Base-by-base conservation (phyloP, 352 stramenopile species). In the Globisporangium lucens region DNA sequence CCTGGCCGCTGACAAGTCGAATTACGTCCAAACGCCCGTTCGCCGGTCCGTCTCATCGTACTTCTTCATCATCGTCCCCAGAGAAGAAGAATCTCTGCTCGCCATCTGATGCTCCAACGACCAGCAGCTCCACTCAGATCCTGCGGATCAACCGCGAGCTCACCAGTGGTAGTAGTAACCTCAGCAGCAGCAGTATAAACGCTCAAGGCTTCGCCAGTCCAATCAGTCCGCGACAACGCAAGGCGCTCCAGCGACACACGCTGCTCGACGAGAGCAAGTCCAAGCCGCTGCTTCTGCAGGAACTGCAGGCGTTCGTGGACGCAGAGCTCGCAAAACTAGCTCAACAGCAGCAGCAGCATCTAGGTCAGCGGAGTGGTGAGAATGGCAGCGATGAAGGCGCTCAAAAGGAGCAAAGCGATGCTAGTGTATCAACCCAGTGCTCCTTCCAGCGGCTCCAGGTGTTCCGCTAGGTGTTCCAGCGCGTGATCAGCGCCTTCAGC, bases 401-500 rank as follows among this genome's bases (percentile, higher is more conserved):
- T 30, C 13, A 2, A 2, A 29, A 56, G 4, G 2, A 52, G 15
- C 20, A 24, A 0, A 30, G 15, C 5, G 53, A 2, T n/a, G 13
- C 6, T n/a, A 24, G 13, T 17, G 33, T n/a, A 43, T 29, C 59
- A 61, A 46, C 17, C 5, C 8, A 35, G 30, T 56, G 36, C 27
- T 67, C 75, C 69, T 63, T 89, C 2, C 63, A 71, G 38, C 73
- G 85, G 0, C 73, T 93, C 2, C 79, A 89, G 35, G 73, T 90
- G 3, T 89, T 87, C 56, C 78, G 81, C 4, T 63, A 82, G 56
- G 65, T 80, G 2, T 87, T 93, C 12, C 53, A 77, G 38, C 74
- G 75, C 13, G 49, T 90, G 0, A 89, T 91, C 24, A 74, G 75
- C 12, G 70, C 75, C 22, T 93, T 93, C 65, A 89, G 61, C 15